A percentile compares a stretch with the other conserved stretches of the same genome.
Conservation (phyloP, 441 rosid genomes). For the Geranium incanum region DNA sequence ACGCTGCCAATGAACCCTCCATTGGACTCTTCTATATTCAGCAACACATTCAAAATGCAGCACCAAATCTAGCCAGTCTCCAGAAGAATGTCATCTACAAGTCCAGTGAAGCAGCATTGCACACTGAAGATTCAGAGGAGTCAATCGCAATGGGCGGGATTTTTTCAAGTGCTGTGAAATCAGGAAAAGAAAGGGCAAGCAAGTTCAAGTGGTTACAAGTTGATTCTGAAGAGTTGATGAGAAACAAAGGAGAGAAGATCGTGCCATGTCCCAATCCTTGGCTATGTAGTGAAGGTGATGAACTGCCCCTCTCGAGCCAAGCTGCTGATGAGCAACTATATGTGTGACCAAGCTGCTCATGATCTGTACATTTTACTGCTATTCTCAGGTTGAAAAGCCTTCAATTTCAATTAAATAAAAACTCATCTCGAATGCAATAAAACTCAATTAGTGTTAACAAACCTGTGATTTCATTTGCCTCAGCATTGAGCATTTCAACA, state of each 20-base stretch:
- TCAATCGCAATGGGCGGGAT: conserved; percentile 49
- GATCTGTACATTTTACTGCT: too few relatives aligned
- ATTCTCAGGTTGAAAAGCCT: too few relatives aligned
- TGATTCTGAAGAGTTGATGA: conserved; percentile 14
- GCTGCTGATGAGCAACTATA: conserved; percentile 27
- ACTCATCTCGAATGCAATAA: too few relatives aligned
- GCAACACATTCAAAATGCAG: conserved; percentile 69
- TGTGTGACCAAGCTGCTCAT: too few relatives aligned
- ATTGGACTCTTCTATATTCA: conserved; percentile 89
- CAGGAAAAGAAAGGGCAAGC: conserved; percentile 35
- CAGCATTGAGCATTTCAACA: too few relatives aligned
- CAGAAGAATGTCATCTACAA: conserved; percentile 44
- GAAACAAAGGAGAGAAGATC: conserved; percentile 19
- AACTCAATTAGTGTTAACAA: too few relatives aligned
- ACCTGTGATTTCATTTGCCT: too few relatives aligned
- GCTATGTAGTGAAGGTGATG: conserved; percentile 34
- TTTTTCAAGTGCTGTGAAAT: conserved; percentile 56
- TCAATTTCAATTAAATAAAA: too few relatives aligned
- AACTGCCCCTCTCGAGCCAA: conserved; percentile 41
- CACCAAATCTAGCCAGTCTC: conserved; percentile 56
- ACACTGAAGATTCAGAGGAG: conserved; percentile 75
- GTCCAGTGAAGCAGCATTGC: conserved; percentile 57
- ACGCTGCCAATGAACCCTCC: conserved; percentile 85
- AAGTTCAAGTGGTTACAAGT: too few relatives aligned
- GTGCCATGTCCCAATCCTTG: conserved; percentile 18